These are phyloP conservation scores for Pezicula carpinea DNA, from an alignment of 2,329 filamentous ascomycete species.

Conservation along the genomic window DNA sequence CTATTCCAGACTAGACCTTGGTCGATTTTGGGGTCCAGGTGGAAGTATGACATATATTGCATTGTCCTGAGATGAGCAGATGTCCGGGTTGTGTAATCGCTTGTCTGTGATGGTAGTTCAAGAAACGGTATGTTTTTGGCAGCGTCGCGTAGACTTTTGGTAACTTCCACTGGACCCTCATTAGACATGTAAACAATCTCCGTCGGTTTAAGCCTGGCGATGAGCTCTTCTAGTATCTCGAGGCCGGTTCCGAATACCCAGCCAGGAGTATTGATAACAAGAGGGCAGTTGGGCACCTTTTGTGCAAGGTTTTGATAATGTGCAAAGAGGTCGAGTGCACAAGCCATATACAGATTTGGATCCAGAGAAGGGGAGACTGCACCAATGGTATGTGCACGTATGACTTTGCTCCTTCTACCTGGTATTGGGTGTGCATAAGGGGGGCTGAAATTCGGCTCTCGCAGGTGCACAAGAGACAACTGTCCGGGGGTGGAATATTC, in stretches of 20 bases:
- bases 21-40: constrained; percentile 34
- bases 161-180: constrained; percentile 53
- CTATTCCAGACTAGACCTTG: constrained; percentile 36
- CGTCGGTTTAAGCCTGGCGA: constrained; percentile 48
- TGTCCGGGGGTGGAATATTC: constrained; percentile 69
- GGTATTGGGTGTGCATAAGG: constrained; percentile 58
- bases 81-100: constrained; percentile 52
- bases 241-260: constrained; percentile 70
- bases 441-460: constrained; percentile 57
- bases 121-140: constrained; percentile 38
- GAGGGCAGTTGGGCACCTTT: constrained; percentile 40
- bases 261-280: constrained; percentile 71
- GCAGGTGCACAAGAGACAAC: constrained; percentile 60
- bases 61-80: constrained; percentile 64
- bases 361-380: constrained; percentile 62
- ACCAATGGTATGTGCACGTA: constrained; percentile 64
- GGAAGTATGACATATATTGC: constrained; percentile 80
- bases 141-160: constrained; percentile 44
- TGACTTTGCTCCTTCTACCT: constrained; percentile 29
- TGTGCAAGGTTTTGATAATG: constrained; percentile 45
- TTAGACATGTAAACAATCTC: constrained; percentile 67
- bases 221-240: constrained; percentile 55
- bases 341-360: constrained; percentile 61
- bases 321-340: constrained; percentile 56
- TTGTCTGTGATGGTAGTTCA: constrained; percentile 54